Evolutionary conservation across 495 filamentous ascomycete species (phyloP).

Genomic region (Cenococcum geophilum): DNA sequence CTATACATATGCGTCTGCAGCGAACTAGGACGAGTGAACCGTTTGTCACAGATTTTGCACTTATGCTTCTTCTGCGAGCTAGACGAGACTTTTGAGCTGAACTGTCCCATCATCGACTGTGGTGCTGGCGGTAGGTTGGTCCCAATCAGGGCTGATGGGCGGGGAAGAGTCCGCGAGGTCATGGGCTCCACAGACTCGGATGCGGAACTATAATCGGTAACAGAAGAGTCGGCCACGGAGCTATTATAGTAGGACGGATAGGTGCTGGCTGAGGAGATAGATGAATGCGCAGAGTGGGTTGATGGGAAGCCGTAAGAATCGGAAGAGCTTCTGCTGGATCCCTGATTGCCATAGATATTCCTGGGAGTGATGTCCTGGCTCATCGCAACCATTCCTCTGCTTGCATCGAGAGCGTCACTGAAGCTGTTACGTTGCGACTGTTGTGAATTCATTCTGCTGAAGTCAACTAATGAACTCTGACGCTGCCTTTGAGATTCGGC

Average conservation of each 20-base stretch:
- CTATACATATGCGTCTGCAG: conserved; percentile 99
- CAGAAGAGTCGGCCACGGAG: conserved; percentile 74
- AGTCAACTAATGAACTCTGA: conserved; percentile 57
- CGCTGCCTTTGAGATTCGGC: conserved; percentile 43
- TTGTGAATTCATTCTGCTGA: conserved; percentile 51
- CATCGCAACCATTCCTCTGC: conserved; percentile 87
- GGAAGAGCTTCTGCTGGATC: conserved; percentile 60
- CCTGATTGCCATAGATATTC: conserved; percentile 70
- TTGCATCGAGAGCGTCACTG: conserved; percentile 80
- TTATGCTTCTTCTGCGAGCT: conserved; percentile 99
- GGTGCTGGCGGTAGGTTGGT: conserved; percentile 70
- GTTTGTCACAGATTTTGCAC: conserved; percentile 99
- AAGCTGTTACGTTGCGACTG: conserved; percentile 60
- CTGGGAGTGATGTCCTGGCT: conserved; percentile 84
- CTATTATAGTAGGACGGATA: conserved; percentile 59
- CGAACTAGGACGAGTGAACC: conserved; percentile 93
- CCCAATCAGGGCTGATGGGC: conserved; percentile 64
- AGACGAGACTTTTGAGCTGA: conserved; percentile 93
- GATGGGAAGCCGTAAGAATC: conserved; percentile 93
- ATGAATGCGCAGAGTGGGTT: conserved; percentile 87
- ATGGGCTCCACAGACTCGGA: conserved; percentile 80
- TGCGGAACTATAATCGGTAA: conserved; percentile 89
- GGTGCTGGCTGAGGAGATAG: conserved; percentile 75
- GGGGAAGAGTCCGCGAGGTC: conserved; percentile 72
- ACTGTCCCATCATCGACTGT: conserved; percentile 97